These are phyloP conservation scores for Eucalyptus erythrocorys DNA, from an alignment of 345 rosid genomes.

Conservation along the genomic window DNA sequence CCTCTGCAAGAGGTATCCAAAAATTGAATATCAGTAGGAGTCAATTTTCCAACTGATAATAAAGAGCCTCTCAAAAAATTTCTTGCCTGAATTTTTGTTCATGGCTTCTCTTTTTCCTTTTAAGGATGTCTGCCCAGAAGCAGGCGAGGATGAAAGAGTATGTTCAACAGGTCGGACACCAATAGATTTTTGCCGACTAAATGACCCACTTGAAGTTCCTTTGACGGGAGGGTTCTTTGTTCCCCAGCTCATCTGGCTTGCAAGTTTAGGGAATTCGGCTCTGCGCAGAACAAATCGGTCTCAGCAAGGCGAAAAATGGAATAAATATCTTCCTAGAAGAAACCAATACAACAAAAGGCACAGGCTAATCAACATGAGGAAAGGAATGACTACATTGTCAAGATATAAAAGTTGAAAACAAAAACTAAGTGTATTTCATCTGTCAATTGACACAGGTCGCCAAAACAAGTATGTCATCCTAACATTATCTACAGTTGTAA, in stretches of 20 bases:
- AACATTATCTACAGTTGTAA: background rate
- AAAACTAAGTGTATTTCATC: background rate
- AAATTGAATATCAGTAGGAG: background rate
- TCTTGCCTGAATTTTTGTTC: slow-evolving; percentile 61
- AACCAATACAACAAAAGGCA: background rate
- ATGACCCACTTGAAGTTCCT: slow-evolving; percentile 31
- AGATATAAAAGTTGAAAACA: background rate
- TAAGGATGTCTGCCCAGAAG: slow-evolving; percentile 26
- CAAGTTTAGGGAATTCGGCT: slow-evolving; percentile 49
- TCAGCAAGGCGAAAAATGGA: background rate
- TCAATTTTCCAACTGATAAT: background rate
- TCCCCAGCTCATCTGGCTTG: slow-evolving; percentile 64
- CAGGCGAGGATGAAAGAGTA: slow-evolving; percentile 39
- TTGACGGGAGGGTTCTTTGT: slow-evolving; percentile 51
- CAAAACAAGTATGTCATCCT: background rate
- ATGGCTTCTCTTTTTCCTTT: slow-evolving; percentile 48
- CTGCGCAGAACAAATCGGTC: slow-evolving; percentile 11
- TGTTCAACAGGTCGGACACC: slow-evolving; percentile 34
- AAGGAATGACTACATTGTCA: background rate
- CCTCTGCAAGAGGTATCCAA: slow-evolving; percentile 43
- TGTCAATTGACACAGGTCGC: background rate
- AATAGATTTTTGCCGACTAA: slow-evolving; percentile 60
- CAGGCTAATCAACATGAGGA: background rate
- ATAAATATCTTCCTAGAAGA: background rate
- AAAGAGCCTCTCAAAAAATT: background rate